Evolutionary conservation across 176 grass and related monocot genomes (phyloP).

Genomic region (sorghum (Sorghum bicolor)): DNA sequence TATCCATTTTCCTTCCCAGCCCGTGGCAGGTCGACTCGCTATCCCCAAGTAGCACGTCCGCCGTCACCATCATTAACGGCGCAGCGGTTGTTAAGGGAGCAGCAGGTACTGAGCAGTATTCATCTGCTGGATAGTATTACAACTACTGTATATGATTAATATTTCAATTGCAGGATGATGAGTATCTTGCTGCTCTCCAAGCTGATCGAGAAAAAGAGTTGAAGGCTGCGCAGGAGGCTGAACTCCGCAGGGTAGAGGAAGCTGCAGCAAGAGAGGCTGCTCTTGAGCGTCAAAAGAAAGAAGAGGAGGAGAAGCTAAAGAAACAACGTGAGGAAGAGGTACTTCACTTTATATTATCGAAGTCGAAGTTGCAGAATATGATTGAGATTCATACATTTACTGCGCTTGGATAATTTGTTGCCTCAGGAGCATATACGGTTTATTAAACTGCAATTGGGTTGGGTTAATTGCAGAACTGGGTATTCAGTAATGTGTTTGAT

Average conservation of each 20-base stretch:
- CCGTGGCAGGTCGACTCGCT: slow-evolving; percentile 23
- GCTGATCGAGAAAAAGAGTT: slow-evolving; percentile 93
- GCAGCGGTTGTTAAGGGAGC: slow-evolving; percentile 87
- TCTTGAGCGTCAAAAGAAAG: slow-evolving; percentile 60
- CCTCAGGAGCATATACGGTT: not conserved
- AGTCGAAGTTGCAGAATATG: slow-evolving; percentile 4
- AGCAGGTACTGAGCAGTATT: slow-evolving; percentile 59
- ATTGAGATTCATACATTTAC: not conserved
- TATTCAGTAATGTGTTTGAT: not conserved
- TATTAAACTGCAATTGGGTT: not conserved
- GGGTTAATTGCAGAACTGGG: not conserved
- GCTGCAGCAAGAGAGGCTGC: slow-evolving; percentile 59
- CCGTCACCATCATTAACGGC: slow-evolving; percentile 72
- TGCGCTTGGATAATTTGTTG: not conserved
- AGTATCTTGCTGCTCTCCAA: slow-evolving; percentile 82
- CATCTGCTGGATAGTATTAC: not conserved
- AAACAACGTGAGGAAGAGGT: slow-evolving; percentile 93
- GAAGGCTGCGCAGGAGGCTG: slow-evolving; percentile 68
- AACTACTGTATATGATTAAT: not conserved
- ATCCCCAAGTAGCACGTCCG: slow-evolving; percentile 43
- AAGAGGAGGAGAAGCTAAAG: slow-evolving; percentile 66
- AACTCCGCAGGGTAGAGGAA: slow-evolving; percentile 48
- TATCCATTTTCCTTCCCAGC: slow-evolving; percentile 75
- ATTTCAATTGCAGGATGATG: slow-evolving; percentile 71
- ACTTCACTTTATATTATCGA: slow-evolving; percentile 25